A percentile compares a stretch with the other conserved stretches of the same genome.
Conservation (phyloP, 2,329 filamentous ascomycete species). For the Thielaviopsis populi region DNA sequence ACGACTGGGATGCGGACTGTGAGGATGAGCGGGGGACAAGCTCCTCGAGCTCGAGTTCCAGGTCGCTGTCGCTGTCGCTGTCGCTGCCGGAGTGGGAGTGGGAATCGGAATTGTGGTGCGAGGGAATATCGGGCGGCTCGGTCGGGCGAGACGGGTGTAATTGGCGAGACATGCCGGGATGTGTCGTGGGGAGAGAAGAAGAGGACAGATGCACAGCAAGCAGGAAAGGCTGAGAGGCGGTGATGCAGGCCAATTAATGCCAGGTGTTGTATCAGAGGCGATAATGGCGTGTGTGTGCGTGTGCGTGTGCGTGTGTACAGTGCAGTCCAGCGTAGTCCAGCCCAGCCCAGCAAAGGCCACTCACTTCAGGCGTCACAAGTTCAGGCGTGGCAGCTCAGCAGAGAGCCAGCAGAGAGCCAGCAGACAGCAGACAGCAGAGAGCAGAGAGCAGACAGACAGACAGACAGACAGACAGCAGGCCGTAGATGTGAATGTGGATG, state of each 20-base stretch:
- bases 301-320: too few species aligned
- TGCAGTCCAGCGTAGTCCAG: neutral
- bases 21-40: slow-evolving; percentile 44
- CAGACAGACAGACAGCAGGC: too few species aligned
- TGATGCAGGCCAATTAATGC: neutral
- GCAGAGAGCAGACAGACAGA: too few species aligned
- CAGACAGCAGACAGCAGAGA: too few species aligned
- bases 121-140: slow-evolving; percentile 47
- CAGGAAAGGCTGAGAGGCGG: neutral
- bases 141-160: slow-evolving; percentile 32
- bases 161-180: slow-evolving; percentile 40
- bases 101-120: slow-evolving; percentile 3
- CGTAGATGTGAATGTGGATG: too few species aligned
- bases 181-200: neutral
- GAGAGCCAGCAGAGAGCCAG: too few species aligned
- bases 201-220: neutral
- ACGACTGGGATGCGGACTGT: slow-evolving; percentile 23
- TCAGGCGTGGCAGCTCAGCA: too few species aligned
- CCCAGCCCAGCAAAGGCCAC: neutral
- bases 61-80: slow-evolving; percentile 53
- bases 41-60: slow-evolving; percentile 64
- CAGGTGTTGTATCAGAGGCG: slow-evolving; percentile 3
- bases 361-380: too few species aligned
- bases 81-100: slow-evolving; percentile 23
- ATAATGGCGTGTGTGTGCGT: neutral